Evolutionary conservation across 108 stramenopile genomes (phyloP).

Genomic region (Chaetoceros tenuissimus): DNA sequence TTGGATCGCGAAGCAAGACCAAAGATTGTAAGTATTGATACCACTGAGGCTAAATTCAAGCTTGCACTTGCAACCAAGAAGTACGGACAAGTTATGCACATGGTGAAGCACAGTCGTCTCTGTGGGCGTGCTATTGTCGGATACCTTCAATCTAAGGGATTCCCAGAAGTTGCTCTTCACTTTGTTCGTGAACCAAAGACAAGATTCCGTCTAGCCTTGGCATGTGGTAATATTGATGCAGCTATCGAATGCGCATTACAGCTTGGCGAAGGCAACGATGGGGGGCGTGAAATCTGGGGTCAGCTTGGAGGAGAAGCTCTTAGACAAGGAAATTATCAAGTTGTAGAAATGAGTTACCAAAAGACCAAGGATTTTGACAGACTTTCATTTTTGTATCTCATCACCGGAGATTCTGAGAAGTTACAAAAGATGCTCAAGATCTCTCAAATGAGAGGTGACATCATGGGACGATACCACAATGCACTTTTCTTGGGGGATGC

Average conservation of each 20-base stretch:
- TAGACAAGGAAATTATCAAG: conserved; percentile 94
- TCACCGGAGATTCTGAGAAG: conserved; percentile 91
- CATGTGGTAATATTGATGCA: conserved; percentile 97
- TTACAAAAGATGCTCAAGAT: conserved; percentile 97
- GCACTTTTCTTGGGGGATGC: conserved; percentile 94
- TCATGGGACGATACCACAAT: conserved; percentile 97
- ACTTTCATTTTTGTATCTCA: conserved; percentile 93
- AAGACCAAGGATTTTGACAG: conserved; percentile 96
- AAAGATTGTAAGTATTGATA: conserved; percentile 83
- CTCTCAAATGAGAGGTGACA: conserved; percentile 90
- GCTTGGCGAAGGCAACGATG: conserved; percentile 70
- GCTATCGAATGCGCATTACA: conserved; percentile 94
- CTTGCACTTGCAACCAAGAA: conserved; percentile 78
- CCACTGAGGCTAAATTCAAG: conserved; percentile 97
- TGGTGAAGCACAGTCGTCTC: conserved; percentile 89
- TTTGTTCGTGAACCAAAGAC: conserved; percentile 95
- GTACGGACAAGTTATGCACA: conserved; percentile 97
- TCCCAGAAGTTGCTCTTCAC: conserved; percentile 98
- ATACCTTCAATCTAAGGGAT: conserved; percentile 95
- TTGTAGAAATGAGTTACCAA: conserved; percentile 98
- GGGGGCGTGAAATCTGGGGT: conserved; percentile 85
- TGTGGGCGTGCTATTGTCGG: conserved; percentile 96
- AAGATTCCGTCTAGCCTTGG: conserved; percentile 93
- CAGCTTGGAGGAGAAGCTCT: conserved; percentile 92
- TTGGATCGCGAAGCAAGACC: conserved; percentile 94